Percentiles rank a stretch among this genome's conserved stretches.
These are phyloP conservation scores for Auriscalpium microsporum DNA, from an alignment of 768 basidiomycete species.

Conservation along the genomic window DNA sequence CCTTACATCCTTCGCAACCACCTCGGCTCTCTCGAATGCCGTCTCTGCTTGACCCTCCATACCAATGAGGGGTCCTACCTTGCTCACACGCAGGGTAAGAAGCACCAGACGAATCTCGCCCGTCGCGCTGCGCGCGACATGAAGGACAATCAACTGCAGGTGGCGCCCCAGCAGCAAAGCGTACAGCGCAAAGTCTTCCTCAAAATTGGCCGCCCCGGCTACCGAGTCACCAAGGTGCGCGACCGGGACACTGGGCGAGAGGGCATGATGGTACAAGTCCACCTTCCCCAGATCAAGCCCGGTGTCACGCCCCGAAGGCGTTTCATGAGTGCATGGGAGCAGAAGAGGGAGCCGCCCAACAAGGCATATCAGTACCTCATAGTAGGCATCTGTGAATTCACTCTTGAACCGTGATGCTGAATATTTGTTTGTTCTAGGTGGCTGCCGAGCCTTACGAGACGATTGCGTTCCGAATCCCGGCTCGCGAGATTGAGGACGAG, in stretches of 20 bases:
- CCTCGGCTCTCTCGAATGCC: slow-evolving; percentile 96
- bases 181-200: slow-evolving; percentile 92
- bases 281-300: slow-evolving; percentile 87
- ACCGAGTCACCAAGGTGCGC: slow-evolving; percentile 93
- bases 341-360: slow-evolving; percentile 90
- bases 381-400: slow-evolving; percentile 40
- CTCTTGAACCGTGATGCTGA: slow-evolving; percentile 21
- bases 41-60: slow-evolving; percentile 93
- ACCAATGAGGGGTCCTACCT: slow-evolving; percentile 99
- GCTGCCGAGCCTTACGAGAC: slow-evolving; percentile 99
- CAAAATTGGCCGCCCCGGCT: slow-evolving; percentile 94
- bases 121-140: slow-evolving; percentile 95
- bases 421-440: slow-evolving; percentile 43
- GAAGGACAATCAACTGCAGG: slow-evolving; percentile 87
- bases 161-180: slow-evolving; percentile 69
- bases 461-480: slow-evolving; percentile 97
- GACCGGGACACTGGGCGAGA: slow-evolving; percentile 86
- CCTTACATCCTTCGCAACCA: slow-evolving; percentile 99
- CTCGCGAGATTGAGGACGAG: slow-evolving; percentile 94
- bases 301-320: slow-evolving; percentile 78
- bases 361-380: slow-evolving; percentile 96
- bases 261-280: slow-evolving; percentile 96
- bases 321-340: slow-evolving; percentile 98
- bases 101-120: slow-evolving; percentile 97
- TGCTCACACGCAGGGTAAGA: slow-evolving; percentile 98